A percentile compares a stretch with the other conserved stretches of the same genome.
These are phyloP conservation scores for Sicyos edulis DNA, from an alignment of 306 rosid species.

Conservation along the genomic window DNA sequence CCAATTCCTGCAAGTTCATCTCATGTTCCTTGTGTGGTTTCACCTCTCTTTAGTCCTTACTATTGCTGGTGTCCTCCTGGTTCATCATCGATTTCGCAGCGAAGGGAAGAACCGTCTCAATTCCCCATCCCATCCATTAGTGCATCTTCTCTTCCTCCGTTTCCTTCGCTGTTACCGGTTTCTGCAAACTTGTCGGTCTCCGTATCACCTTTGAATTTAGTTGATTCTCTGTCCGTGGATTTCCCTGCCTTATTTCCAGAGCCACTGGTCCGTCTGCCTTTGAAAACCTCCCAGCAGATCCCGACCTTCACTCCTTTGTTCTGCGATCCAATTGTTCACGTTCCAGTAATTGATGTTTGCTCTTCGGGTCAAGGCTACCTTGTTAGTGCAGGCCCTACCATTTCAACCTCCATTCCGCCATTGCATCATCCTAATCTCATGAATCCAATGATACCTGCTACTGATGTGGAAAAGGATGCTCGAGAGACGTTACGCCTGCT, in stretches of 20 bases:
- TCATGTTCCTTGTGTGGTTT: conserved; percentile 38
- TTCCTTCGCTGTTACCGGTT: conserved; percentile 57
- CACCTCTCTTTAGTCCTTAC: conserved; percentile 73
- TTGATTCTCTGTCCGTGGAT: conserved; percentile 40
- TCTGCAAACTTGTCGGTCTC: conserved; percentile 50
- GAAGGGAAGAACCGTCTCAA: conserved; percentile 39
- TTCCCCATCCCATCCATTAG: conserved; percentile 28
- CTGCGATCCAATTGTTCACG: conserved; percentile 89
- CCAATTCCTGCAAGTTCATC: conserved; percentile 40
- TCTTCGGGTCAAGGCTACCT: conserved; percentile 91
- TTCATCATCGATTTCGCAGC: conserved; percentile 41
- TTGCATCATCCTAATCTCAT: conserved; percentile 52
- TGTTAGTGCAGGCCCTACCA: conserved; percentile 81
- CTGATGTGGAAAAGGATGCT: conserved; percentile 80
- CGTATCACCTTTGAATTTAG: conserved; percentile 44
- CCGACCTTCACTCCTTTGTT: conserved; percentile 85
- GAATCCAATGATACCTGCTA: conserved; percentile 59
- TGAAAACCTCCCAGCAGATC: conserved; percentile 71
- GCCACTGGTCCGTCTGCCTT: conserved; percentile 57
- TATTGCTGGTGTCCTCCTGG: conserved; percentile 94
- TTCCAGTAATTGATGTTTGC: conserved; percentile 84
- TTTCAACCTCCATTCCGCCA: conserved; percentile 67
- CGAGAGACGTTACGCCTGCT: conserved; percentile 87
- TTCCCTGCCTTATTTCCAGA: conserved; percentile 80
- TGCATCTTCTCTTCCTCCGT: conserved; percentile 46